Base-by-base conservation (phyloP, 257 asterid species). In the Misopates orontium region DNA sequence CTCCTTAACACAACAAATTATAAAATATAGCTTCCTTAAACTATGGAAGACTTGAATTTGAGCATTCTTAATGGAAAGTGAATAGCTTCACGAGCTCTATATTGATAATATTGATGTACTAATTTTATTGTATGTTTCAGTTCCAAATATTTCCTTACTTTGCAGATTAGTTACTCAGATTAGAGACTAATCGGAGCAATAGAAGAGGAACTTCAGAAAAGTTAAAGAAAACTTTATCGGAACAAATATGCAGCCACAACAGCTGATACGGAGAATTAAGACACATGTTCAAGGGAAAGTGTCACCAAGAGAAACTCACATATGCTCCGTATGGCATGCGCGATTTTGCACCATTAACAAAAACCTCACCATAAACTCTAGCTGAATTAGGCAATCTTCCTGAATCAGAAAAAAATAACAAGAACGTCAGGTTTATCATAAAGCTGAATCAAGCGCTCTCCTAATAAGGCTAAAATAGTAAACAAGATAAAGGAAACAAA, bases 381-480 rank as follows among this genome's bases (percentile, higher is more conserved):
- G 96, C 98, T 20, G 90, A 83, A 75, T 84, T 89, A 20, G 90
- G 93, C 78, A 90, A 72, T 71, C 93, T 89, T 58, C 99, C 99
- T 94, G 78, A 78, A 79, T 62, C 50, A 75, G 56, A 64, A 75
- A 64, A 60, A 16, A 40, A 28, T 3, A 70, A 48, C 28, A 36
- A 18, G 18, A 54, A 47, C 14, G 32, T 48, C 49, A 66, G 16
- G 58, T 40, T 13, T 32, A n/a, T 21, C 49, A 45, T 55, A 15
- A 59, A 63, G 21, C 23, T 23, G 23, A 70, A 56, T 57, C 24
- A 25, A 20, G 20, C 15, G 24, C 20, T 64, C 66, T 56, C 25
- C n/a, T 40, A 31, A 39, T 49, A 44, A 56, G 12, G 23, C 31
- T 60, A 24, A 56, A 62, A 6, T 21, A 19, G 55, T 28, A 48